Percentiles rank a stretch among this genome's conserved stretches.
phyloP scores from a whole-genome alignment of 2,329 filamentous ascomycete species.

The Emergomyces orientalis region DNA sequence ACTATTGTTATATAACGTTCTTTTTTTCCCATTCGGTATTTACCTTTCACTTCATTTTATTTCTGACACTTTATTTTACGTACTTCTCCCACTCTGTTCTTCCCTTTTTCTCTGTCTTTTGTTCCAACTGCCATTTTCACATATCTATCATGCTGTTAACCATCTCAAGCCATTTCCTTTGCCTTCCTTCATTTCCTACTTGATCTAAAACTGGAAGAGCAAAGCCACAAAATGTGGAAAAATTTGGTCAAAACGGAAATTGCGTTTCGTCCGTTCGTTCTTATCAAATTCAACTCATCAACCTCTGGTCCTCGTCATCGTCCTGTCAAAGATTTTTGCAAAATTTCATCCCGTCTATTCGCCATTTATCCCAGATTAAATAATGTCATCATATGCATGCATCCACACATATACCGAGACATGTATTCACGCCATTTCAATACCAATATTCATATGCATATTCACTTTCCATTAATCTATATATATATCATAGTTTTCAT shows the following conservation, averaged over 20 bases:
- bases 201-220: not conserved
- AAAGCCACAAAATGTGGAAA: not conserved
- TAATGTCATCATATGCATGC: not conserved
- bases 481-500: too few relatives aligned
- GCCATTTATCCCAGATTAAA: not conserved
- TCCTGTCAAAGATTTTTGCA: not conserved
- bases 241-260: not conserved
- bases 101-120: not conserved
- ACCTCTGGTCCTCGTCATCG: not conserved
- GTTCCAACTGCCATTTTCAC: not conserved
- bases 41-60: too few relatives aligned
- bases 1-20: not conserved
- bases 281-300: too few relatives aligned
- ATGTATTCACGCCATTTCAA: not conserved
- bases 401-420: not conserved
- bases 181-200: conserved; percentile 16
- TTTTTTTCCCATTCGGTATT: not conserved
- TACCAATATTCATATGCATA: not conserved
- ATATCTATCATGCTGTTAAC: not conserved
- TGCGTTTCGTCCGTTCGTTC: too few relatives aligned
- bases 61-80: not conserved
- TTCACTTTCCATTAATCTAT: not conserved
- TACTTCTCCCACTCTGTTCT: not conserved
- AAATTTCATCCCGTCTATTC: too few relatives aligned
- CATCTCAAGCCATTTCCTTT: conserved; percentile 12